Evolutionary conservation across 352 stramenopile genomes (phyloP).

Genomic region (Aphanomyces invadans): DNA sequence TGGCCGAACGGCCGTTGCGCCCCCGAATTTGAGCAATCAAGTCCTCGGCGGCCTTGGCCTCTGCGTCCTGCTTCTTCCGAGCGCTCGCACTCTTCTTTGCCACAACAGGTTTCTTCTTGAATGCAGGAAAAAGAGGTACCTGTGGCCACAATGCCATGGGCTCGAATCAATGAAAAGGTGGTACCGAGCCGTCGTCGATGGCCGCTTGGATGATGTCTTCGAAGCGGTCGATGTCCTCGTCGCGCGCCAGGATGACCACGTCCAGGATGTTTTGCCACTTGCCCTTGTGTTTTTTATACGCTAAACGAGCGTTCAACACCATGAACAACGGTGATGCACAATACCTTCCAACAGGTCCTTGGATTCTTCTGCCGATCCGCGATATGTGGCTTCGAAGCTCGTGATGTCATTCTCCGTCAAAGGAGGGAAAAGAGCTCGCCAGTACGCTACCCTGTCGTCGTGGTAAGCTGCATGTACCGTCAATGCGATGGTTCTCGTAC

Average conservation of each 20-base stretch:
- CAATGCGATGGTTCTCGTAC: no score
- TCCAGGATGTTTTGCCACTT: constrained; percentile 76
- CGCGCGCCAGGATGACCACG: constrained; percentile 80
- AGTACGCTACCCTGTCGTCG: constrained; percentile 73
- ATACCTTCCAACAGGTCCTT: constrained; percentile 53
- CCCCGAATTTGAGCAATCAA: constrained; percentile 51
- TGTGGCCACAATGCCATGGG: background rate
- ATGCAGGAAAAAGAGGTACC: constrained; percentile 21
- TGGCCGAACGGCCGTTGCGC: constrained; percentile 39
- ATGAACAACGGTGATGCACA: background rate
- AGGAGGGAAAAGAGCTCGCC: constrained; percentile 81
- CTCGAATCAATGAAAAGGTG: background rate
- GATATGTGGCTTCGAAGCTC: constrained; percentile 71
- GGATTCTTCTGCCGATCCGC: constrained; percentile 76
- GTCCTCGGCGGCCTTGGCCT: constrained; percentile 53
- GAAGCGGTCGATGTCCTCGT: constrained; percentile 70
- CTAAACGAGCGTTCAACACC: constrained; percentile 6
- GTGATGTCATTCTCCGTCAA: constrained; percentile 73
- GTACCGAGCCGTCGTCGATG: constrained; percentile 41
- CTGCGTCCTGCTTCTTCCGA: constrained; percentile 46
- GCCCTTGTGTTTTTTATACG: constrained; percentile 71
- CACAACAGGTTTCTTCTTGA: constrained; percentile 23
- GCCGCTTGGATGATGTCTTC: constrained; percentile 53
- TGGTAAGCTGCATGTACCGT: no score
- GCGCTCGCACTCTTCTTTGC: constrained; percentile 35